Base-by-base conservation (phyloP, 2,329 filamentous ascomycete genomes). In the Alternaria angustiovoidea region DNA sequence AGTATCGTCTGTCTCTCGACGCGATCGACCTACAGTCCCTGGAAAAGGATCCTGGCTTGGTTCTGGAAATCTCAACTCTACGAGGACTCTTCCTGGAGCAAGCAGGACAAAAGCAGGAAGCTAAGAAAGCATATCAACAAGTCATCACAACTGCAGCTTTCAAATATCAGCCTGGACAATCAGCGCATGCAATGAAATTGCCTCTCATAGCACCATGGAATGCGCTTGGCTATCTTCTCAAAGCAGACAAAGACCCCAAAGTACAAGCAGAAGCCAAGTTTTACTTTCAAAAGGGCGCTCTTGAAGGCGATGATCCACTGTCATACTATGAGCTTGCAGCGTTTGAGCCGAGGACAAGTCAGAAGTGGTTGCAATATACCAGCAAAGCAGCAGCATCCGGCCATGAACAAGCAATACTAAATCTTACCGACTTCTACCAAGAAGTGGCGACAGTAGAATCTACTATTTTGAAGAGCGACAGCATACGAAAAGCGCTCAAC, bases 371-470 rank as follows among this genome's bases (percentile, higher is more conserved):
- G 8, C 76, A 76, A 57, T 78, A 79, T 62, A 79, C 79, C 53
- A 82, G 73, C 34, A 83, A 83, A 72, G 81, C 81, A 2, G 82
- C 81, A 4, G 75, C 78, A 11, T 77, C 77, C 6, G 76, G 78
- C 1, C 75, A 81, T 51, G 57, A 68, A 7, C 74, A 75, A 54
- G 80, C 81, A 8, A 76, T 74, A 28, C 72, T 76, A 36, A 59
- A 75, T 11, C 68, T 84, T 9, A 80, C 69, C 2, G 60, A 69
- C 18, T 83, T 80, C 66, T 83, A 83, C 59, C 74, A 69, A 3
- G 63, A 75, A 26, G 75, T 76, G 58, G 78, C 78, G 58, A 28
- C 41, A 5, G 43, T 59, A 4, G 61, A 65, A 1, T 54, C 65
- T 9, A 18, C 59, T 16, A 22, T 65, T 11, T 38, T 69, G 11